These are phyloP conservation scores for Alternaria tenuissima DNA, from an alignment of 2,329 filamentous ascomycete genomes.

Conservation along the genomic window DNA sequence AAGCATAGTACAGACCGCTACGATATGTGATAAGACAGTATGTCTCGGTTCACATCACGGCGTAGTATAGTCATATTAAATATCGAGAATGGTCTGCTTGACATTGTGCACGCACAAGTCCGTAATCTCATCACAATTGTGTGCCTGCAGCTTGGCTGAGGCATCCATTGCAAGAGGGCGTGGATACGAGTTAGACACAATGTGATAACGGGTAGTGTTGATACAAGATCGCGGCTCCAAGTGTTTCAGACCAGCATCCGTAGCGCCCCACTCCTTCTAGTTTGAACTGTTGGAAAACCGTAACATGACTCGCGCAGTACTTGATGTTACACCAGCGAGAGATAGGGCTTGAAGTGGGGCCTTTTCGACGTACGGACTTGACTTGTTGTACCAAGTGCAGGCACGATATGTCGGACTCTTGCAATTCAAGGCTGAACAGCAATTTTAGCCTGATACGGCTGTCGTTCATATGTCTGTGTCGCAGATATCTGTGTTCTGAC, in stretches of 20 bases:
- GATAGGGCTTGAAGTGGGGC: conserved; percentile 1
- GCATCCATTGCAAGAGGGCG: conserved; percentile 26
- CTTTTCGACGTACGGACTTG: not conserved
- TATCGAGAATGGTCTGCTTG: not conserved
- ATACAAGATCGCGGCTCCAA: conserved; percentile 14
- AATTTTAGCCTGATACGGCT: conserved; percentile 19
- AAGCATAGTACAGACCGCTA: conserved; percentile 44
- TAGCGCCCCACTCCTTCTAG: conserved; percentile 1
- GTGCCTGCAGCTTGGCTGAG: conserved; percentile 23
- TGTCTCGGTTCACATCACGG: not conserved
- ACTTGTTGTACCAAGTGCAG: not conserved
- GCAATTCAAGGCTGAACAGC: conserved; percentile 12
- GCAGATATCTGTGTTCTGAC: conserved; percentile 28
- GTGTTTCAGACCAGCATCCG: conserved; percentile 14
- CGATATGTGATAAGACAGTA: conserved; percentile 22
- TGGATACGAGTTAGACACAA: conserved; percentile 11
- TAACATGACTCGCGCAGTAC: not conserved
- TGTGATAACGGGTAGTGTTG: conserved; percentile 11
- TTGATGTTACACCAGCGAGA: conserved; percentile 5
- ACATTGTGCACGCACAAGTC: not conserved
- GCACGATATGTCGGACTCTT: not conserved
- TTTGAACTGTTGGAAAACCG: not conserved
- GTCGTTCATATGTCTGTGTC: conserved; percentile 27
- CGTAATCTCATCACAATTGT: conserved; percentile 1
- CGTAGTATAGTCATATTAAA: not conserved